A percentile compares a stretch with the other conserved stretches of the same genome.
phyloP scores from a whole-genome alignment of 257 asterid genomes.

The Fraxinus pennsylvanica region DNA sequence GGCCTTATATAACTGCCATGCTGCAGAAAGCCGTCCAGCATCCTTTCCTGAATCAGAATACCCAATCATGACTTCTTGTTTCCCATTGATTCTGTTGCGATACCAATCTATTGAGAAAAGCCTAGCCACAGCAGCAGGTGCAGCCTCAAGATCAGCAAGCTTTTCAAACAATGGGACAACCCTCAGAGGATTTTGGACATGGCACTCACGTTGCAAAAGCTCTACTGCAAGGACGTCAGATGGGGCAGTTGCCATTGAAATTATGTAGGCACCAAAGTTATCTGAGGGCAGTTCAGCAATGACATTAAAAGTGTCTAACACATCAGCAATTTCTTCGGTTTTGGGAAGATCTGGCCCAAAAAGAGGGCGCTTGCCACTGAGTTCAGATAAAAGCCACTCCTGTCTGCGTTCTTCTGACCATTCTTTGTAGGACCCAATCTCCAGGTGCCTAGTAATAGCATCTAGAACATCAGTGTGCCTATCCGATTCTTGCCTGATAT shows the following conservation, averaged over 20 bases:
- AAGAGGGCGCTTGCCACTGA: constrained; percentile 82
- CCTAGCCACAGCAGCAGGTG: constrained; percentile 88
- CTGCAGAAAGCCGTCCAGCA: constrained; percentile 95
- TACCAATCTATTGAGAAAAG: constrained; percentile 92
- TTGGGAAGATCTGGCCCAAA: constrained; percentile 87
- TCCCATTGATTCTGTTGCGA: constrained; percentile 67
- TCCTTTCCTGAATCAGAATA: constrained; percentile 97
- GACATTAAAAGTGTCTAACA: constrained; percentile 73
- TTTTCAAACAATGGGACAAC: constrained; percentile 89
- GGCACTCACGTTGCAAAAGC: constrained; percentile 87
- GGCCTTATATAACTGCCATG: constrained; percentile 91
- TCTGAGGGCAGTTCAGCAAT: constrained; percentile 79
- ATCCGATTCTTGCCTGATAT: constrained; percentile 93
- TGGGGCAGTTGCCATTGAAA: constrained; percentile 94
- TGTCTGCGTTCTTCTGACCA: constrained; percentile 88
- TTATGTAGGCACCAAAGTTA: constrained; percentile 83
- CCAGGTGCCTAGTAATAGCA: constrained; percentile 77
- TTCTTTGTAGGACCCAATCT: constrained; percentile 82
- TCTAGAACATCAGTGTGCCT: constrained; percentile 90
- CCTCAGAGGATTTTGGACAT: constrained; percentile 64
- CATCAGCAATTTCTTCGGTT: constrained; percentile 89
- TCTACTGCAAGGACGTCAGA: constrained; percentile 96
- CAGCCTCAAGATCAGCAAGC: constrained; percentile 88
- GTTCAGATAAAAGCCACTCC: constrained; percentile 91
- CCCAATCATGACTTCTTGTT: constrained; percentile 97